Evolutionary conservation across 2,329 filamentous ascomycete genomes (phyloP), one percentile per base, ranked within the genome.

Genomic region (Ophiocordyceps robertsii): DNA sequence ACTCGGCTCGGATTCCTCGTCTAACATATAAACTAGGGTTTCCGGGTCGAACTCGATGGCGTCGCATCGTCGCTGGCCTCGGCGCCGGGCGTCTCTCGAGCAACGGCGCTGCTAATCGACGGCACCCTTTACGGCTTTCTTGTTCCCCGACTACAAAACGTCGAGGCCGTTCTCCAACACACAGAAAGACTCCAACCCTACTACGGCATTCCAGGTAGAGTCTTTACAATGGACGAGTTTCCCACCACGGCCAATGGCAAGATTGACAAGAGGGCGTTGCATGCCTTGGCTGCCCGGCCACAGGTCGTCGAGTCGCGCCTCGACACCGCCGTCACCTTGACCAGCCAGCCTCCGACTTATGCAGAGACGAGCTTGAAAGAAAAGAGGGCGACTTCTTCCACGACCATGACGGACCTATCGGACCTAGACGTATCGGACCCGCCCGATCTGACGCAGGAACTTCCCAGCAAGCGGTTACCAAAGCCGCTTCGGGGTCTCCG

Each of bases 21-120:
- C 14, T 13, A 44, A 29, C 35, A 5, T 12, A 14, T 14, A 9
- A 19, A 16, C 40, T 41, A 63, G 65, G 74, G 75, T 7, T 77
- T 78, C 52, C 70, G 75, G 21, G 70, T 80, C 38, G 74, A 79
- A 54, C 67, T 79, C 11, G 74, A 77, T 43, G 72, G 74, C 31
- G 67, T 79, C 27, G 65, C 73, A 2, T 58, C 66, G 16, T 66
- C 68, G 12, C 61, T 73, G 43, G 66, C 65, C 47, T 60, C 63
- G 35, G 65, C 64, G 19, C 60, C 66, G 0, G 64, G 62, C 2
- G 64, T 77, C 29, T 63, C 56, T 41, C 67, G 66, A 48, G 72
- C 67, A 3, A 66, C 66, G 27, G 65, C 66, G 6, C 54, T 75
- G 33, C 54, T 72, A 29, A 61, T 74, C 35, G 60, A 69, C 39